These are phyloP conservation scores for Penicillium arizonense DNA, from an alignment of 495 filamentous ascomycete genomes.

Conservation along the genomic window DNA sequence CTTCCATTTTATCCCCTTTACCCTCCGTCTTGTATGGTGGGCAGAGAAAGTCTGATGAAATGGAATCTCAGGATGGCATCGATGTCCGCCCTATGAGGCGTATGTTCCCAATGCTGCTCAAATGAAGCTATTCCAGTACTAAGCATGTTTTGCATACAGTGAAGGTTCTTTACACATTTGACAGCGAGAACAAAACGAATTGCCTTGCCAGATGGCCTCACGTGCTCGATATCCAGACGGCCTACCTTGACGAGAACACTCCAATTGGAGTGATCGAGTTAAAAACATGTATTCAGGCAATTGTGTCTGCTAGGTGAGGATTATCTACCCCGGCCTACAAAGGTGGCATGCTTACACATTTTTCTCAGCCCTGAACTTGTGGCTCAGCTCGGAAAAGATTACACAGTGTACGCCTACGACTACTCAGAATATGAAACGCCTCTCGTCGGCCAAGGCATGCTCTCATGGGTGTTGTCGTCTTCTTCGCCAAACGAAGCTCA, in stretches of 20 bases:
- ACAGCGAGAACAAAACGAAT: slow-evolving; percentile 82
- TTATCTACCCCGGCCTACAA: slow-evolving; percentile 1
- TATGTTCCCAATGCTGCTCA: slow-evolving; percentile 24
- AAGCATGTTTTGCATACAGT: slow-evolving; percentile 37
- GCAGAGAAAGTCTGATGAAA: slow-evolving; percentile 31
- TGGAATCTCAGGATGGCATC: slow-evolving; percentile 52
- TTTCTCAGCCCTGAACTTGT: slow-evolving; percentile 77
- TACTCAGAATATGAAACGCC: slow-evolving; percentile 93
- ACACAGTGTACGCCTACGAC: slow-evolving; percentile 94
- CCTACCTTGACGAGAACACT: slow-evolving; percentile 72
- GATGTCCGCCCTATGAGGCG: slow-evolving; percentile 56
- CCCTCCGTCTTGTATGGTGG: slow-evolving; percentile 29
- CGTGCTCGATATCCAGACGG: slow-evolving; percentile 73
- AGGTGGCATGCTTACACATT: slow-evolving; percentile 18
- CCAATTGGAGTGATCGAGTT: slow-evolving; percentile 88
- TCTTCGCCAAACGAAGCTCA: slow-evolving; percentile 54
- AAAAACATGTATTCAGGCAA: slow-evolving; percentile 85
- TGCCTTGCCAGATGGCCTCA: slow-evolving; percentile 90
- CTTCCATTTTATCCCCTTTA: slow-evolving; percentile 1
- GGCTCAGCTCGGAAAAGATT: slow-evolving; percentile 80
- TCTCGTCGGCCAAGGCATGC: slow-evolving; percentile 92
- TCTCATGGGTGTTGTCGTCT: slow-evolving; percentile 79
- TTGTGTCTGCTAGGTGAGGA: slow-evolving; percentile 66
- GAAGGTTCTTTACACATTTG: slow-evolving; percentile 97
- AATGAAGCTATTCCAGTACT: slow-evolving; percentile 5